Percentiles rank a stretch among this genome's conserved stretches.
Evolutionary conservation across 1,284 basidiomycete species (phyloP).

Genomic region (Gomphus bonarii): DNA sequence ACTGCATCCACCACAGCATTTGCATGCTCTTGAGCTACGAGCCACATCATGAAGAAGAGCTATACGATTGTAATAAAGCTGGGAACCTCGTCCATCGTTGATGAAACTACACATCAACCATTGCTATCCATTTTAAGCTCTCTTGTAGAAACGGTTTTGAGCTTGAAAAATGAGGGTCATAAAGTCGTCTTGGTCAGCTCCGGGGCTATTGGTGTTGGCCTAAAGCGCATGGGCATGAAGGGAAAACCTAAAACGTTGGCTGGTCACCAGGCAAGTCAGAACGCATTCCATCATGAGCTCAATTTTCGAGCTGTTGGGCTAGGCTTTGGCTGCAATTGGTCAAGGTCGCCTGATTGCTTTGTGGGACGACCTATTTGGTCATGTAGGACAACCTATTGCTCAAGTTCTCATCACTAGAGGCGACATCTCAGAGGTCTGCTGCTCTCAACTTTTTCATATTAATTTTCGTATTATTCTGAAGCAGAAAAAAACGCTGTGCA

Average conservation of each 20-base stretch:
- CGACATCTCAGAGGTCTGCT: constrained; percentile 86
- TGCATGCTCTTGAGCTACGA: not conserved
- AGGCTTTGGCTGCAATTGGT: constrained; percentile 94
- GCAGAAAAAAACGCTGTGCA: constrained; percentile 22
- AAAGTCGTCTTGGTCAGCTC: constrained; percentile 93
- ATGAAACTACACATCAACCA: constrained; percentile 83
- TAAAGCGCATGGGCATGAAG: constrained; percentile 83
- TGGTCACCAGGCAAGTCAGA: constrained; percentile 69
- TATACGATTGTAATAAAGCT: constrained; percentile 11
- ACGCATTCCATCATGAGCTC: constrained; percentile 8
- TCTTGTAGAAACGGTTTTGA: constrained; percentile 84
- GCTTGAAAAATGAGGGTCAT: constrained; percentile 75
- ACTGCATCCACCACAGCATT: not conserved
- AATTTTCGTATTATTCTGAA: not conserved
- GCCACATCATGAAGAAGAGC: constrained; percentile 5
- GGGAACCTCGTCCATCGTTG: constrained; percentile 86
- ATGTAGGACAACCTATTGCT: constrained; percentile 90
- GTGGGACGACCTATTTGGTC: constrained; percentile 94
- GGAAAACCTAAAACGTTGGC: constrained; percentile 76
- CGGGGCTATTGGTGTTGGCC: constrained; percentile 91
- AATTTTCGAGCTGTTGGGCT: constrained; percentile 1
- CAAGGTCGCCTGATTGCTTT: constrained; percentile 93
- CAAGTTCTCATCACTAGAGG: constrained; percentile 91
- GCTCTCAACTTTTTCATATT: constrained; percentile 21
- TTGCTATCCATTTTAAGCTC: constrained; percentile 85